phyloP scores from a whole-genome alignment of 2,329 filamentous ascomycete genomes.

The Arthrobotrys iridis region DNA sequence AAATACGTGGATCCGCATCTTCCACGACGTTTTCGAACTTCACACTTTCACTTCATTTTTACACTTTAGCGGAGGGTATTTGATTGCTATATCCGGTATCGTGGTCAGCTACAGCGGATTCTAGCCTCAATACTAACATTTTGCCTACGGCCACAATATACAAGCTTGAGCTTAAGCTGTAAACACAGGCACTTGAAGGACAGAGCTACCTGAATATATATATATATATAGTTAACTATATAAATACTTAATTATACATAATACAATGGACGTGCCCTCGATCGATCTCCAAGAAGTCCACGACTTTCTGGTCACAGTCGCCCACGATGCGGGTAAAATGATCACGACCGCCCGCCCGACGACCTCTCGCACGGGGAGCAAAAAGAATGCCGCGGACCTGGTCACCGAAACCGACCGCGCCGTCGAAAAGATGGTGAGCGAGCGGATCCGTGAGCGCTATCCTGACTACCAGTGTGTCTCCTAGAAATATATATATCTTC shows the following conservation, averaged over 20 bases:
- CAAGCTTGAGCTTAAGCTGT: too few species aligned
- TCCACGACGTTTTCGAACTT: neutral
- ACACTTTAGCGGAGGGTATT: too few species aligned
- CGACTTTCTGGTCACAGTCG: constrained; percentile 70
- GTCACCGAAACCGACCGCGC: constrained; percentile 75
- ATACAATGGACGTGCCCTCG: neutral
- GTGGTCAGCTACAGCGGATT: too few species aligned
- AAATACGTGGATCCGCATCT: too few species aligned
- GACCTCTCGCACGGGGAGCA: constrained; percentile 69
- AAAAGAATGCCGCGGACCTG: constrained; percentile 75
- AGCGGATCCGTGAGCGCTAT: constrained; percentile 66
- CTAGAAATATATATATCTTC: constrained; percentile 15
- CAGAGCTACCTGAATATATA: too few species aligned
- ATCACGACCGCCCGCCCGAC: constrained; percentile 71
- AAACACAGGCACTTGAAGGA: too few species aligned
- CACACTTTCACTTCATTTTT: too few species aligned
- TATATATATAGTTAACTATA: too few species aligned
- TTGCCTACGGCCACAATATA: too few species aligned
- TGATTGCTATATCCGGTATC: too few species aligned
- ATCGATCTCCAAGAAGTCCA: constrained; percentile 72
- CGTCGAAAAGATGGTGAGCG: constrained; percentile 71
- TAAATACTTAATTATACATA: too few species aligned
- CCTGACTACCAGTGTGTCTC: constrained; percentile 65
- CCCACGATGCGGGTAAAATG: constrained; percentile 73
- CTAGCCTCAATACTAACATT: too few species aligned